Percentiles rank a stretch among this genome's conserved stretches.
Evolutionary conservation across 352 stramenopile genomes (phyloP).

Genomic region (Phytophthora pisi): DNA sequence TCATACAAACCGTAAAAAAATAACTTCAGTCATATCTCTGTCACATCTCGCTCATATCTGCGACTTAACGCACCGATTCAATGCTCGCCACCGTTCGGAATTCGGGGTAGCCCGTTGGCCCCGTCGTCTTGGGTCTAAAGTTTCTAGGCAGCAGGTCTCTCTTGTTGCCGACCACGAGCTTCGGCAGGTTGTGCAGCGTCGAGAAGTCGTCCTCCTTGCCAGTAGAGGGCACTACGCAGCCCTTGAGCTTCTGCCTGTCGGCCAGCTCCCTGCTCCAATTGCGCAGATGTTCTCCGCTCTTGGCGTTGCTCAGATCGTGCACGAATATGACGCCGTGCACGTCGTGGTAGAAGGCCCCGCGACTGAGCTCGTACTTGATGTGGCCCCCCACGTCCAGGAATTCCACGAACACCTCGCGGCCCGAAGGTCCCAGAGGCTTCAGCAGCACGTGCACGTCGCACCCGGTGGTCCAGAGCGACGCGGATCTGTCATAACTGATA

Average conservation of each 20-base stretch:
- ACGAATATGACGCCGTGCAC: conserved; percentile 85
- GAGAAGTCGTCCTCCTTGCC: conserved; percentile 38
- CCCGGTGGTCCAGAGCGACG: conserved; percentile 77
- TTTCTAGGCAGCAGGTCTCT: conserved; percentile 50
- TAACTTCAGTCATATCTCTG: not conserved
- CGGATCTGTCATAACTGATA: conserved; percentile 18
- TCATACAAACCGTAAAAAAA: not conserved
- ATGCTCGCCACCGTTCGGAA: conserved; percentile 58
- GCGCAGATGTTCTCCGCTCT: conserved; percentile 75
- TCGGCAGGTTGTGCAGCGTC: conserved; percentile 59
- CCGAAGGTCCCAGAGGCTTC: conserved; percentile 15
- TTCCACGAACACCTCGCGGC: conserved; percentile 74
- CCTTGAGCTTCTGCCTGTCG: conserved; percentile 52
- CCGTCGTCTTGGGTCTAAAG: conserved; percentile 27
- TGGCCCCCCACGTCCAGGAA: conserved; percentile 87
- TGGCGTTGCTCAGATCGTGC: conserved; percentile 79
- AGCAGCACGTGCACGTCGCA: conserved; percentile 85
- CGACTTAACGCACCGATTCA: conserved; percentile 49
- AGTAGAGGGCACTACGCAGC: conserved; percentile 53
- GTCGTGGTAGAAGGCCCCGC: conserved; percentile 82
- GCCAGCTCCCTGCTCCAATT: conserved; percentile 65
- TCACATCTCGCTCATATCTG: not conserved
- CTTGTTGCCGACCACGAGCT: conserved; percentile 87
- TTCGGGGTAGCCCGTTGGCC: conserved; percentile 38
- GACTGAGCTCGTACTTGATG: conserved; percentile 81